Base-by-base conservation (phyloP, 352 stramenopile genomes). In the Pythium myriotylum region DNA sequence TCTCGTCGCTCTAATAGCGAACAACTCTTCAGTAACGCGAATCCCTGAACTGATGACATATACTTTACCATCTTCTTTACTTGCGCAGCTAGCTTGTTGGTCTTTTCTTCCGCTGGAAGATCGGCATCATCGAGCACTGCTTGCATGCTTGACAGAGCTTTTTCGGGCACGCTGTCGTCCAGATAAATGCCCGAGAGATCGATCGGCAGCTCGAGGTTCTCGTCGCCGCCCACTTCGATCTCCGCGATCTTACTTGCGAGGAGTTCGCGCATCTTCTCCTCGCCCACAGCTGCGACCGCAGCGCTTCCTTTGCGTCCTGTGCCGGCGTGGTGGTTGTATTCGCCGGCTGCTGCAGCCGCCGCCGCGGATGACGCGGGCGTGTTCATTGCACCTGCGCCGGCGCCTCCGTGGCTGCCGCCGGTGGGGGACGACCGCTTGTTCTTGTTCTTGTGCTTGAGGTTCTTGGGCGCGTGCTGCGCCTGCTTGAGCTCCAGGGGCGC, bases 401-500 rank as follows among this genome's bases (percentile, higher is more conserved):
- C 14, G 45, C 48, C 53, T 20, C 51, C 57, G 41, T 47, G 50
- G 24, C 43, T 40, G 35, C 51, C 62, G 56, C 47, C 52, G 27
- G 61, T 42, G 62, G 72, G 48, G 22, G 32, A 71, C 53, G 59
- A 7, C 0, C 77, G 68, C 68, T 89, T 89, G 62, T 76, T 79
- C 71, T 92, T 94, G 62, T 78, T 70, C 76, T 92, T 94, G 75
- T 92, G 83, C 67, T 91, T 91, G 55, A 94, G 81, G 55, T 53
- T 92, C 68, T 89, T 92, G 46, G 65, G 70, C 50, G 76, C 76
- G 29, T 77, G 68, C 46, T 77, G 72, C 35, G 54, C 42, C 72
- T 76, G 80, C 76, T 87, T 88, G 49, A 89, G 76, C 76, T 89
- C 79, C 52, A 91, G 53, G 26, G 53, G 74, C 51, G 69, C 57